A percentile compares a stretch with the other conserved stretches of the same genome.
These are phyloP conservation scores for Ogataea saltuana DNA, from an alignment of 805 yeast genomes.

Conservation along the genomic window DNA sequence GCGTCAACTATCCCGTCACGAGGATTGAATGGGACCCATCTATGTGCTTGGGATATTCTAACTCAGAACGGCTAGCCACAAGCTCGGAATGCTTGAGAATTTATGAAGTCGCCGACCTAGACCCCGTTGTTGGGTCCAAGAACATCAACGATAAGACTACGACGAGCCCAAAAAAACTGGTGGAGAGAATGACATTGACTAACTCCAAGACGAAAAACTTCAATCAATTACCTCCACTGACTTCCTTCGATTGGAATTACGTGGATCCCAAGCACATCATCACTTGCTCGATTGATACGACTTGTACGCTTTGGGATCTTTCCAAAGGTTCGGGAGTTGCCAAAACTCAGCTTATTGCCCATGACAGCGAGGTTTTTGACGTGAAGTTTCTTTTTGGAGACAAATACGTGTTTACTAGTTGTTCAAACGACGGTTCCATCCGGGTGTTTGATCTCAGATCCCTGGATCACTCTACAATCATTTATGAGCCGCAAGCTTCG, in stretches of 20 bases:
- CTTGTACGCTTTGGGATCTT: slow-evolving; percentile 96
- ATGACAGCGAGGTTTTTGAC: slow-evolving; percentile 92
- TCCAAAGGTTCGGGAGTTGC: slow-evolving; percentile 61
- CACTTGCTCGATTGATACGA: slow-evolving; percentile 90
- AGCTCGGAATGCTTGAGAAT: slow-evolving; percentile 71
- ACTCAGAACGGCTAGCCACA: slow-evolving; percentile 55
- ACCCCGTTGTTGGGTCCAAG: slow-evolving; percentile 9
- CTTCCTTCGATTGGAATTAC: slow-evolving; percentile 91
- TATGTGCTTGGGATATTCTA: slow-evolving; percentile 29
- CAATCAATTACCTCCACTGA: slow-evolving; percentile 77
- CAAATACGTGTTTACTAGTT: slow-evolving; percentile 80
- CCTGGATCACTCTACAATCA: slow-evolving; percentile 90
- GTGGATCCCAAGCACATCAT: slow-evolving; percentile 69
- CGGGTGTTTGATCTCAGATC: slow-evolving; percentile 88
- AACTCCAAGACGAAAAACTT: slow-evolving; percentile 46
- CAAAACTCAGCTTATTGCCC: slow-evolving; percentile 93
- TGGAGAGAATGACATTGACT: slow-evolving; percentile 43
- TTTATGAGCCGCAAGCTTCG: slow-evolving; percentile 69
- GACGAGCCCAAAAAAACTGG: slow-evolving; percentile 24
- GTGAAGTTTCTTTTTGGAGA: slow-evolving; percentile 79
- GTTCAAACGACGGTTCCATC: slow-evolving; percentile 94
- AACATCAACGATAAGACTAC: slow-evolving; percentile 4
- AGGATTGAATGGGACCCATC: slow-evolving; percentile 72
- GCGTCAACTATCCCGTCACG: slow-evolving; percentile 69
- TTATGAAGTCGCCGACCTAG: slow-evolving; percentile 31